Conservation (phyloP, 225 moss, liverwort and hornwort genomes). For the Lunularia cruciata region DNA sequence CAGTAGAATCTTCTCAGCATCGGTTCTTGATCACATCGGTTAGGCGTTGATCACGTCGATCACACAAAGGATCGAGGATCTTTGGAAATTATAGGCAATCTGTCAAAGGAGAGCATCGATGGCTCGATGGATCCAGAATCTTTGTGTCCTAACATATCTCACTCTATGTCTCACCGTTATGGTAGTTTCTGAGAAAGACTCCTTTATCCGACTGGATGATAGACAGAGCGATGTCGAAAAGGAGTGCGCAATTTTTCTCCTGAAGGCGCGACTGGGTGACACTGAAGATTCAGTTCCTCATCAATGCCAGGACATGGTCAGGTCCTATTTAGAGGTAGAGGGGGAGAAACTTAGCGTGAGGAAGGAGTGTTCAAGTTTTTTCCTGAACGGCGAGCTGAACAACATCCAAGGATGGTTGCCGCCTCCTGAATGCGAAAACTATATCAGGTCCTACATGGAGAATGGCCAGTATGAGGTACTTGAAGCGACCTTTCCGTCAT, state of each 20-base stretch:
- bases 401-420: conserved; percentile 76
- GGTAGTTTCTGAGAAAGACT: conserved; percentile 18
- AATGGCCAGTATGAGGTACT: conserved; percentile 67
- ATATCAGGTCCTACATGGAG: conserved; percentile 76
- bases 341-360: conserved; percentile 24
- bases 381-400: conserved; percentile 48
- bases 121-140: background rate
- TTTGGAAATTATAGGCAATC: background rate
- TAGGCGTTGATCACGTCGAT: background rate
- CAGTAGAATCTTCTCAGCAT: background rate
- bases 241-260: conserved; percentile 43
- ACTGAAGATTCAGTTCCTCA: conserved; percentile 27
- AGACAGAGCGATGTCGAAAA: conserved; percentile 35
- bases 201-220: conserved; percentile 17
- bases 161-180: background rate
- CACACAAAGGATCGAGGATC: background rate
- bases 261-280: conserved; percentile 34
- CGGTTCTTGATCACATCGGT: background rate
- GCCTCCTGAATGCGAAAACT: conserved; percentile 64
- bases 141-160: background rate
- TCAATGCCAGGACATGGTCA: conserved; percentile 44
- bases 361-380: conserved; percentile 42
- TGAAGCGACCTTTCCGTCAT: too few species aligned
- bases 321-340: conserved; percentile 29
- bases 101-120: background rate